phyloP scores from a whole-genome alignment of 2,329 filamentous ascomycete genomes.

The Blastomyces emzantsi region DNA sequence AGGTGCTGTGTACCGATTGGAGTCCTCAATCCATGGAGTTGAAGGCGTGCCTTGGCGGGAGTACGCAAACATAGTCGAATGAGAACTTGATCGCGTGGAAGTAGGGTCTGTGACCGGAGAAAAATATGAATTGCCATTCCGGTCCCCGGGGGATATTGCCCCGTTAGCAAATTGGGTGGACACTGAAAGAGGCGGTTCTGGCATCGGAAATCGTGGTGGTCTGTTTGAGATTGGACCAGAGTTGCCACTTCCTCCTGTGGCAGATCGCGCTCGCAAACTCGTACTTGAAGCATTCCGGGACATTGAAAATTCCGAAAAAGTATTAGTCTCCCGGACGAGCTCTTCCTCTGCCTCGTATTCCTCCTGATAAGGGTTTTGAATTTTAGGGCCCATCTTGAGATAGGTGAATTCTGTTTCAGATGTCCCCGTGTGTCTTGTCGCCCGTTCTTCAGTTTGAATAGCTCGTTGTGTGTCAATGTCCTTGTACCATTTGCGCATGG shows the following conservation, averaged over 20 bases:
- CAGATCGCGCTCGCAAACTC: constrained; percentile 66
- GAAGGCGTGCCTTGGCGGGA: constrained; percentile 60
- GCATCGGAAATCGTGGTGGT: constrained; percentile 63
- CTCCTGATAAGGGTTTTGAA: constrained; percentile 75
- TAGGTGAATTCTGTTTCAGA: constrained; percentile 69
- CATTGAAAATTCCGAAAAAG: constrained; percentile 44
- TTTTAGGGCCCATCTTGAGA: constrained; percentile 57
- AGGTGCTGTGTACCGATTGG: constrained; percentile 78
- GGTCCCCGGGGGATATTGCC: constrained; percentile 51
- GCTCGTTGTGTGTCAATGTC: constrained; percentile 67
- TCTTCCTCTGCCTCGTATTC: constrained; percentile 50
- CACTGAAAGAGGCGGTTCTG: constrained; percentile 56
- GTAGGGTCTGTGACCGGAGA: constrained; percentile 68
- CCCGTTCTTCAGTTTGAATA: constrained; percentile 45
- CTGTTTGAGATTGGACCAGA: constrained; percentile 38
- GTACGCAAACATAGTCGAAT: constrained; percentile 65
- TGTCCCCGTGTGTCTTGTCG: constrained; percentile 45
- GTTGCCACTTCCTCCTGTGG: constrained; percentile 52
- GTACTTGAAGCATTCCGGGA: constrained; percentile 63
- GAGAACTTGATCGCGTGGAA: constrained; percentile 47
- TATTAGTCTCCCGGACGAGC: constrained; percentile 27
- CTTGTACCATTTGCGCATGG: constrained; percentile 83
- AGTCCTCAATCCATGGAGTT: constrained; percentile 54
- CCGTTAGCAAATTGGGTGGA: constrained; percentile 50
- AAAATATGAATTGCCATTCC: constrained; percentile 78